These are phyloP conservation scores for Dryas integrifolia DNA, from an alignment of 331 rosid species.

Conservation along the genomic window DNA sequence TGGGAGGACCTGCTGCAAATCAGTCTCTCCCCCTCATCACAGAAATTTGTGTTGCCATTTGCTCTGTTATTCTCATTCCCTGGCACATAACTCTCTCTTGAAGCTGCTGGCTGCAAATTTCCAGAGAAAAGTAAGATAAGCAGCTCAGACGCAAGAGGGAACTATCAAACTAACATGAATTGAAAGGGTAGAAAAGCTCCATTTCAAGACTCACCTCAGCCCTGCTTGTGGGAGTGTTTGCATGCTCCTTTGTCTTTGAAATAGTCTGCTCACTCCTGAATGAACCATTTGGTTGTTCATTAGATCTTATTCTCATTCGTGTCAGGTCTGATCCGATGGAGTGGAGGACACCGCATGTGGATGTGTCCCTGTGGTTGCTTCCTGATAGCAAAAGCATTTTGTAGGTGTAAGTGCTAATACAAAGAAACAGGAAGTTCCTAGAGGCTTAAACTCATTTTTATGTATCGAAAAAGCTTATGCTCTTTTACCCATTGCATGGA, in stretches of 20 bases:
- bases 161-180: not conserved
- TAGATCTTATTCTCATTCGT: conserved; percentile 69
- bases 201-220: conserved; percentile 41
- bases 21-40: conserved; percentile 53
- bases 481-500: conserved; percentile 41
- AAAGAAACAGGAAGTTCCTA: not conserved
- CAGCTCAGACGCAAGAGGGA: not conserved
- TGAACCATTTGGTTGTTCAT: conserved; percentile 43
- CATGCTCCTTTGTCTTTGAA: conserved; percentile 49
- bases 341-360: conserved; percentile 85
- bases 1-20: conserved; percentile 51
- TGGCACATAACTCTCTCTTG: conserved; percentile 73
- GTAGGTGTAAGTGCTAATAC: conserved; percentile 11
- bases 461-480: conserved; percentile 2
- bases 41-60: conserved; percentile 41
- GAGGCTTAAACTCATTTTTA: not conserved
- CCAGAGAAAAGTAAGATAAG: conserved; percentile 4
- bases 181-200: conserved; percentile 10
- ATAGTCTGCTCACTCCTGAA: conserved; percentile 46
- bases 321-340: conserved; percentile 93
- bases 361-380: conserved; percentile 49
- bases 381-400: conserved; percentile 41
- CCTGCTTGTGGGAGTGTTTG: conserved; percentile 78
- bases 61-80: conserved; percentile 51
- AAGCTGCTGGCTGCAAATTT: conserved; percentile 63